Base-by-base conservation (phyloP, 176 grass and related monocot species). In the Hsuehochloa calcarea region DNA sequence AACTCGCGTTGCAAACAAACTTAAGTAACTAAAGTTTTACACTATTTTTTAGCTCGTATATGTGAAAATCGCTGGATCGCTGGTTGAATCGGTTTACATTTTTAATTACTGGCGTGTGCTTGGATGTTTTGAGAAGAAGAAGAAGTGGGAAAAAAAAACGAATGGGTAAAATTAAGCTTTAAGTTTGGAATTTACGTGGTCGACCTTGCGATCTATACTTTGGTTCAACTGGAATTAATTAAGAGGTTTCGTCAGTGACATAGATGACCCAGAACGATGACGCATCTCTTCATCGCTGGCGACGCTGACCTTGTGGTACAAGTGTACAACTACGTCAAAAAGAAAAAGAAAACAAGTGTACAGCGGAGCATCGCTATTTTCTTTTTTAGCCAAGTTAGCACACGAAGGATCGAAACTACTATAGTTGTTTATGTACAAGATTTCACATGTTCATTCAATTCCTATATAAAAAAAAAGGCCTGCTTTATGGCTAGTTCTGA, bases 271-370 rank as follows among this genome's bases (percentile, higher is more conserved):
- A 56, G 54, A 56, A 56, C 9, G 54, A 19, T 12, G 9, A 56
- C 20, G 6, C 51, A 0, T 54, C 8, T 54, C 51, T 5, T 50
- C 47, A 50, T 16, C 47, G 27, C 45, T 74, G 38, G n/a, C 75
- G 54, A 44, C 14, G 80, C 80, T 82, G 80, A 82, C 80, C 51
- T 29, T 44, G 38, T 2, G 31, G 34, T 27, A 20, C 56, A 59
- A 59, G 22, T 23, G 50, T 70, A 69, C 65, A 56, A 25, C 31
- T 34, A 34, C 31, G 31, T 34, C 31, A 34, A 34, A 34, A 34
- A 34, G 31, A 34, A 34, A 34, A 34, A 34, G 31, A 34, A 34
- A 34, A 20, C 56, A 59, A 59, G 22, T 23, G 50, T 70, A 69
- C 65, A 56, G 17, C 47, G 37, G 35, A 34, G 22, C 65, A 15